These are phyloP conservation scores for Phytopythium boreale DNA, from an alignment of 352 stramenopile genomes.

Conservation along the genomic window DNA sequence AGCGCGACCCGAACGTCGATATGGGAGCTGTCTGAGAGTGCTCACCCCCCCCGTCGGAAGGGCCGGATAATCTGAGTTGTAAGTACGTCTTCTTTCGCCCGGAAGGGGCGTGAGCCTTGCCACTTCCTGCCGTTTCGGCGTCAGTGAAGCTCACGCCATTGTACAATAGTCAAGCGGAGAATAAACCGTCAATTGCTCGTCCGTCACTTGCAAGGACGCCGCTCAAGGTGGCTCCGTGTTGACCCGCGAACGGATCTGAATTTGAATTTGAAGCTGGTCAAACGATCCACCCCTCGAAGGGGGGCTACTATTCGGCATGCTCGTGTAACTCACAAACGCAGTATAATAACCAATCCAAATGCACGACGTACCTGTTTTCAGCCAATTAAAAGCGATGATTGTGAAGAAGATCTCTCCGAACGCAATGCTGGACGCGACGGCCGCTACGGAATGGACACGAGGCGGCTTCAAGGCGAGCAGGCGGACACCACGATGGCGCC, in stretches of 20 bases:
- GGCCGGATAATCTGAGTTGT: background rate
- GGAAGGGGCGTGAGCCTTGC: too few relatives aligned
- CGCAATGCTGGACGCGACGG: background rate
- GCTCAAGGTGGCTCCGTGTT: background rate
- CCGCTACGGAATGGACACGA: background rate
- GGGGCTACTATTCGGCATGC: background rate
- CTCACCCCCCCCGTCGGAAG: slow-evolving; percentile 1
- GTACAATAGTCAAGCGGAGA: background rate
- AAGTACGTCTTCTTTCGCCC: background rate
- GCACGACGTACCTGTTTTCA: background rate
- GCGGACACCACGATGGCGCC: background rate
- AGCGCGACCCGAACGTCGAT: background rate
- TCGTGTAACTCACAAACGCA: background rate
- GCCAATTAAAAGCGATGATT: background rate
- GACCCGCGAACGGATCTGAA: background rate
- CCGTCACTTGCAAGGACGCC: background rate
- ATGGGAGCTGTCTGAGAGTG: background rate
- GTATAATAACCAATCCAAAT: background rate
- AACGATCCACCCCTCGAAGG: too few relatives aligned
- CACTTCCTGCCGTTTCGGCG: too few relatives aligned
- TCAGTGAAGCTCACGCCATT: background rate
- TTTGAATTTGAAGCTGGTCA: background rate
- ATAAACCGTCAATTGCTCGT: background rate
- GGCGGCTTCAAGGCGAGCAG: background rate
- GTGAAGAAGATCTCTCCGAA: background rate